Conservation (phyloP, 129 eudicot species). For the Flaveria linearis region DNA sequence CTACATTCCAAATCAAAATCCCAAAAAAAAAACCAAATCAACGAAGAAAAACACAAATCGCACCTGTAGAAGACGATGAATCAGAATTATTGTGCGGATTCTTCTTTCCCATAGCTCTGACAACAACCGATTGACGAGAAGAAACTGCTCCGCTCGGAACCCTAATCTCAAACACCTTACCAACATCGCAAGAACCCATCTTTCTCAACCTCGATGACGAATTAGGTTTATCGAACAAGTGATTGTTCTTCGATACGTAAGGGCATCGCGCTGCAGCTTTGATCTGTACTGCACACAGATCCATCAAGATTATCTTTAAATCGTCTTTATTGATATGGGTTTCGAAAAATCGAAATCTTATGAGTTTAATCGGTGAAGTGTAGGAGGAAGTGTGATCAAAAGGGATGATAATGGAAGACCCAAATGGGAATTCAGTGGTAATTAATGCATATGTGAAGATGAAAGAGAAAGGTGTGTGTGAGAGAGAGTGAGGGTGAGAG, state of each 20-base stretch:
- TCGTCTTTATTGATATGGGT: not conserved
- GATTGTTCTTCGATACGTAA: slow-evolving; percentile 25
- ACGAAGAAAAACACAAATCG: not conserved
- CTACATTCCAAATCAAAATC: slow-evolving; percentile 1
- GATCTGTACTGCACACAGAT: slow-evolving; percentile 54
- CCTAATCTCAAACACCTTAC: slow-evolving; percentile 39
- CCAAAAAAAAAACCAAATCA: not conserved
- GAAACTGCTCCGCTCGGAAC: slow-evolving; percentile 21
- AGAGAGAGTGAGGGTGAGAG: slow-evolving; percentile 33
- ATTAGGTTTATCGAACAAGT: slow-evolving; percentile 30
- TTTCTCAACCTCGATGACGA: slow-evolving; percentile 29
- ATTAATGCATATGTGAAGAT: slow-evolving; percentile 23
- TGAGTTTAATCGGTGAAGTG: slow-evolving; percentile 12
- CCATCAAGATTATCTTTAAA: slow-evolving; percentile 30
- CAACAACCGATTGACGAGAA: slow-evolving; percentile 39
- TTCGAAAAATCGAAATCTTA: not conserved
- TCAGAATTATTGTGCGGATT: slow-evolving; percentile 43
- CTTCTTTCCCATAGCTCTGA: slow-evolving; percentile 54
- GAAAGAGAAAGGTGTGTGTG: slow-evolving; percentile 35
- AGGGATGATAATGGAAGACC: slow-evolving; percentile 19
- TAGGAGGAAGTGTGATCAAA: slow-evolving; percentile 9
- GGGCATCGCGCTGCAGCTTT: slow-evolving; percentile 38
- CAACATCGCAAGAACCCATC: slow-evolving; percentile 24
- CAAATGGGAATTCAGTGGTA: slow-evolving; percentile 26
- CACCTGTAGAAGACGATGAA: slow-evolving; percentile 47